phyloP scores from a whole-genome alignment of 306 rosid genomes.

The Sechiopsis laciniata region DNA sequence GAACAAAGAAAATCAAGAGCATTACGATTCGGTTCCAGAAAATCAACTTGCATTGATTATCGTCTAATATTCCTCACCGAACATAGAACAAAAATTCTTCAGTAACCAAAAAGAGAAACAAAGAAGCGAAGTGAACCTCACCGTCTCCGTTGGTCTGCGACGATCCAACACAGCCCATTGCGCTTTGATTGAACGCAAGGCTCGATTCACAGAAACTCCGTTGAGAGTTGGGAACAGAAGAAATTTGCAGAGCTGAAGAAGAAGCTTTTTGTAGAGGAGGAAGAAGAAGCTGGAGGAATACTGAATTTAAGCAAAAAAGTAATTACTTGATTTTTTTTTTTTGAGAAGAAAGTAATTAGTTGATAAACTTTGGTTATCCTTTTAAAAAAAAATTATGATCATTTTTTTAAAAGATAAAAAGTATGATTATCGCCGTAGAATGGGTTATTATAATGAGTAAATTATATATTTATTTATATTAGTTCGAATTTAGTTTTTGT shows the following conservation, averaged over 20 bases:
- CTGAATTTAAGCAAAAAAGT: neutral
- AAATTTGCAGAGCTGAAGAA: conserved; percentile 6
- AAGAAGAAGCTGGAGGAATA: conserved; percentile 6
- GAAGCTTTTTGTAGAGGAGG: conserved; percentile 4
- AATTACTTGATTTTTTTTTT: neutral
- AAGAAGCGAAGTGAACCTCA: conserved; percentile 34
- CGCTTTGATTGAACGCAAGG: neutral
- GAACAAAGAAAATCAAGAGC: too few species aligned
- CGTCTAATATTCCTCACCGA: neutral
- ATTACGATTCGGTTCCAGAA: neutral
- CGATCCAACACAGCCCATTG: conserved; percentile 94
- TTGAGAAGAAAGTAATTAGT: too few species aligned
- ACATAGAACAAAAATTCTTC: neutral
- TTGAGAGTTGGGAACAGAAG: neutral
- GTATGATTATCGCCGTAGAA: too few species aligned
- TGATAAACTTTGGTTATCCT: too few species aligned
- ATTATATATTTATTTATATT: too few species aligned
- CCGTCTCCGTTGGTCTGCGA: conserved; percentile 77
- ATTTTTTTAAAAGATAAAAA: too few species aligned
- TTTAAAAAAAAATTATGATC: too few species aligned
- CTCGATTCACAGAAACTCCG: neutral
- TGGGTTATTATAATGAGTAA: too few species aligned
- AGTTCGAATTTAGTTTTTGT: too few species aligned
- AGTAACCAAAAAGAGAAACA: neutral
- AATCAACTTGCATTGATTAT: conserved; percentile 12